A percentile compares a stretch with the other conserved stretches of the same genome.
These are phyloP conservation scores for Aspergillus thermomutatus DNA, from an alignment of 2,329 filamentous ascomycete species.

Conservation along the genomic window DNA sequence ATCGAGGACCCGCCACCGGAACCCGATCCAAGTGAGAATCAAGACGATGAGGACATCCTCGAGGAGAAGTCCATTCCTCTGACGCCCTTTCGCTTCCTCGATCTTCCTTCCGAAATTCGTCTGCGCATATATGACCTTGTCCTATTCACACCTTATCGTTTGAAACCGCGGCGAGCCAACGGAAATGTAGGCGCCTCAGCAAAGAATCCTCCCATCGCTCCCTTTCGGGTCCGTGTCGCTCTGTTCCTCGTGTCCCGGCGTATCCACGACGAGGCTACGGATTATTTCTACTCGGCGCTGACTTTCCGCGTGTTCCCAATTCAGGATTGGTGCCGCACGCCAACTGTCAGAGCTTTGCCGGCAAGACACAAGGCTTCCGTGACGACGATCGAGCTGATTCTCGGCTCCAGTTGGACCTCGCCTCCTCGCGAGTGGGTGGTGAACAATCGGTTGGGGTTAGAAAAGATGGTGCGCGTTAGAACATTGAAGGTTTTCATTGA, in stretches of 20 bases:
- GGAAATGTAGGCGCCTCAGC: constrained; percentile 36
- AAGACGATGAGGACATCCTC: constrained; percentile 16
- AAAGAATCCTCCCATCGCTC: constrained; percentile 33
- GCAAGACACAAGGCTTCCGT: constrained; percentile 50
- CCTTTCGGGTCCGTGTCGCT: constrained; percentile 33
- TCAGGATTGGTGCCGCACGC: constrained; percentile 46
- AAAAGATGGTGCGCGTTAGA: constrained; percentile 46
- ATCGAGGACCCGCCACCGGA: constrained; percentile 18
- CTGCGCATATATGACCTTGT: constrained; percentile 48
- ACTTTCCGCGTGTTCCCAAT: constrained; percentile 54
- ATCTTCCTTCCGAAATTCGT: constrained; percentile 53
- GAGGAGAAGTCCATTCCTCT: constrained; percentile 15
- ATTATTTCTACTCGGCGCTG: constrained; percentile 51
- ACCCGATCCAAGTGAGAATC: constrained; percentile 6
- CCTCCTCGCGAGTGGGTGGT: constrained; percentile 56
- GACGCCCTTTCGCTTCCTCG: constrained; percentile 49
- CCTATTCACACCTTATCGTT: constrained; percentile 38
- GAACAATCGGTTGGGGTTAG: constrained; percentile 47
- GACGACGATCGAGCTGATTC: constrained; percentile 53
- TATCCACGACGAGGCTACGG: constrained; percentile 50
- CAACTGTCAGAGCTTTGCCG: constrained; percentile 49
- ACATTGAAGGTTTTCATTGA: constrained; percentile 57
- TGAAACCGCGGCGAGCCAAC: constrained; percentile 21
- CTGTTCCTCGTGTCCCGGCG: constrained; percentile 41
- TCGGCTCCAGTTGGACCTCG: constrained; percentile 58